A percentile compares a stretch with the other conserved stretches of the same genome.
These are phyloP conservation scores for Boletus coccyginus DNA, from an alignment of 768 basidiomycete genomes.

Conservation along the genomic window DNA sequence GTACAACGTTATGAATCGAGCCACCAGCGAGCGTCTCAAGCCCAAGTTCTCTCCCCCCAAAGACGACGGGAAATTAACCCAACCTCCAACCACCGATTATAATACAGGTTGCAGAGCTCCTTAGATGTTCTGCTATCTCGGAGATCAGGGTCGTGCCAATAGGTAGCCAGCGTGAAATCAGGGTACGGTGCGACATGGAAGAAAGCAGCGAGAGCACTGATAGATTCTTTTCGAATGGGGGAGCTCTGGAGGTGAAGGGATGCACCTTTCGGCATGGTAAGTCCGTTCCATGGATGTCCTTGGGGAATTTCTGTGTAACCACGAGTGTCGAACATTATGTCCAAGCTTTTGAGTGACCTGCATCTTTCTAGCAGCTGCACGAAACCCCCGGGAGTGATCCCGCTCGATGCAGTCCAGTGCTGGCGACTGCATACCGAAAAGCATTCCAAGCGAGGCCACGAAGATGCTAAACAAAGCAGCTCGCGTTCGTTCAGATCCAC, in stretches of 20 bases:
- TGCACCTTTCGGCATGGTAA: background rate
- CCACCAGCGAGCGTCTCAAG: slow-evolving; percentile 4
- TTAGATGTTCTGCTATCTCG: background rate
- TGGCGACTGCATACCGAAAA: background rate
- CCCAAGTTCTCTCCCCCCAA: background rate
- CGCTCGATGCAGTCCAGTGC: slow-evolving; percentile 4
- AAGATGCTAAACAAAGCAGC: slow-evolving; percentile 12
- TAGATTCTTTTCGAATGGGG: background rate
- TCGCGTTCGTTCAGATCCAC: slow-evolving; percentile 5
- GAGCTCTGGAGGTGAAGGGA: slow-evolving; percentile 1
- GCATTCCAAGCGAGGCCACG: slow-evolving; percentile 5
- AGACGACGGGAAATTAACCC: background rate
- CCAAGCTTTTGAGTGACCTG: slow-evolving; percentile 6
- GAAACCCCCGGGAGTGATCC: slow-evolving; percentile 12
- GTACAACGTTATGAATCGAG: background rate
- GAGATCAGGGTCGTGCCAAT: background rate
- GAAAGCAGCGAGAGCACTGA: slow-evolving; percentile 10
- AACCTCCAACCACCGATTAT: slow-evolving; percentile 2
- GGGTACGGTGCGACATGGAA: slow-evolving; percentile 10
- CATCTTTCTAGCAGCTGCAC: slow-evolving; percentile 11
- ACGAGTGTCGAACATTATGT: slow-evolving; percentile 1
- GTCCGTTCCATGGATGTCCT: slow-evolving; percentile 11
- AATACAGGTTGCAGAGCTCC: background rate
- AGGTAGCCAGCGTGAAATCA: background rate
- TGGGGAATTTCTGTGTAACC: slow-evolving; percentile 8